phyloP scores from a whole-genome alignment of 352 stramenopile species.

The Hyaloperonospora brassicae region DNA sequence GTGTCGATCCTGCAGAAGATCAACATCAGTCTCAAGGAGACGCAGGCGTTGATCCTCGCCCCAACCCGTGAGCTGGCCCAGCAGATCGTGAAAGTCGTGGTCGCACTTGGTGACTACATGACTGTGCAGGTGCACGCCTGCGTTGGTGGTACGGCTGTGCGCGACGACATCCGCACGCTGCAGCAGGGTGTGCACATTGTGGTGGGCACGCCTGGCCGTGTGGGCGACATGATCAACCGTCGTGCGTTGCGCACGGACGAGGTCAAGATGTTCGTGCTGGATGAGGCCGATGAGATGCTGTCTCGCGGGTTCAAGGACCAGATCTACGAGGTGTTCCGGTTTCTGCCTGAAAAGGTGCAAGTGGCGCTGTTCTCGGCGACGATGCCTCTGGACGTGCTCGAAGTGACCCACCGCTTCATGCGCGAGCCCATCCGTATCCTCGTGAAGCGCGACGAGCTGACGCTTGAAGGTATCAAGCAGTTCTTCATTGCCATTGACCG shows the following conservation, averaged over 20 bases:
- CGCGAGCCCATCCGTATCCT: conserved; percentile 97
- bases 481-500: conserved; percentile 98
- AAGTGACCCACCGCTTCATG: conserved; percentile 99
- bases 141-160: conserved; percentile 96
- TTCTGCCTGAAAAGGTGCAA: conserved; percentile 95
- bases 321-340: conserved; percentile 99
- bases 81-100: conserved; percentile 98
- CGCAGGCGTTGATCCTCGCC: conserved; percentile 97
- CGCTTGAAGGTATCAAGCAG: conserved; percentile 99
- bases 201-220: conserved; percentile 96
- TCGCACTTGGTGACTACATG: conserved; percentile 93
- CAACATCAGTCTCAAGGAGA: conserved; percentile 92
- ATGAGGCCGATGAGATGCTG: conserved; percentile 99
- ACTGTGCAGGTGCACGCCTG: conserved; percentile 96
- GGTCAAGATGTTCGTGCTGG: conserved; percentile 97
- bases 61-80: conserved; percentile 99
- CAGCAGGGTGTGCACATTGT: conserved; percentile 97
- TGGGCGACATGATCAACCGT: conserved; percentile 99
- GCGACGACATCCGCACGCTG: conserved; percentile 97
- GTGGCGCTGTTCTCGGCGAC: conserved; percentile 99
- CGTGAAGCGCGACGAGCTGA: conserved; percentile 99
- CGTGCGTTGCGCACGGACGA: conserved; percentile 90
- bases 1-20: conserved; percentile 98
- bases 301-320: conserved; percentile 99
- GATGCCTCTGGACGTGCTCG: conserved; percentile 98